Percentiles rank a stretch among this genome's conserved stretches.
phyloP scores from a whole-genome alignment of 768 basidiomycete genomes.

The Dioszegia aurantiaca region DNA sequence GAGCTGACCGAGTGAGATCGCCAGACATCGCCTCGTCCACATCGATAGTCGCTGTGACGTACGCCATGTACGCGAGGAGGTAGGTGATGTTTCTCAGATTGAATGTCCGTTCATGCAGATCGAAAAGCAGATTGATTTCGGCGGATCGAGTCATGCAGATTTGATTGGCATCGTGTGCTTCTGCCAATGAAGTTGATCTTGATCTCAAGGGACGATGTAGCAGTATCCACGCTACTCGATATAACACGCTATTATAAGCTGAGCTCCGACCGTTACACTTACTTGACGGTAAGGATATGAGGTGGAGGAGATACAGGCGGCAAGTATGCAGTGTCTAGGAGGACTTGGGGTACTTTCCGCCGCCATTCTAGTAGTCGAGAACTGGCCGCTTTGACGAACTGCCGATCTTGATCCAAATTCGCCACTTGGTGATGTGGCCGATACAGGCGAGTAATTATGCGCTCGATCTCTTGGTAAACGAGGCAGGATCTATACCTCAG shows the following conservation, averaged over 20 bases:
- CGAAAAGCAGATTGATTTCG: conserved; percentile 11
- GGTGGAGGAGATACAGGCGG: conserved; percentile 6
- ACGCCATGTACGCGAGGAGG: conserved; percentile 18
- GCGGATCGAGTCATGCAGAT: conserved; percentile 1
- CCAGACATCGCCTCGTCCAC: conserved; percentile 9
- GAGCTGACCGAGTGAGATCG: background rate
- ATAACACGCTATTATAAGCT: conserved; percentile 5
- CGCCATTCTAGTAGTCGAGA: conserved; percentile 1
- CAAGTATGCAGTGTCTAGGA: conserved; percentile 2
- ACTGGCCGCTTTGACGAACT: background rate
- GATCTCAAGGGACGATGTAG: conserved; percentile 3
- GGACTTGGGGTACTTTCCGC: background rate
- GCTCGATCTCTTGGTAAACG: conserved; percentile 3
- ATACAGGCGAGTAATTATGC: conserved; percentile 1
- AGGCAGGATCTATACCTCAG: conserved; percentile 5
- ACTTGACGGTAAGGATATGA: conserved; percentile 17
- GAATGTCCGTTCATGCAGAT: conserved; percentile 10
- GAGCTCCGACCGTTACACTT: background rate
- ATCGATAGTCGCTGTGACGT: conserved; percentile 15
- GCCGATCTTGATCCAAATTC: background rate
- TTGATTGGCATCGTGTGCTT: background rate
- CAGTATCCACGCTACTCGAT: conserved; percentile 11
- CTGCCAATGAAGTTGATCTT: background rate
- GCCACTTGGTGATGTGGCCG: background rate
- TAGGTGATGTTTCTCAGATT: conserved; percentile 12